These are phyloP conservation scores for Hyaloscypha variabilis DNA, from an alignment of 495 filamentous ascomycete species.

Conservation along the genomic window DNA sequence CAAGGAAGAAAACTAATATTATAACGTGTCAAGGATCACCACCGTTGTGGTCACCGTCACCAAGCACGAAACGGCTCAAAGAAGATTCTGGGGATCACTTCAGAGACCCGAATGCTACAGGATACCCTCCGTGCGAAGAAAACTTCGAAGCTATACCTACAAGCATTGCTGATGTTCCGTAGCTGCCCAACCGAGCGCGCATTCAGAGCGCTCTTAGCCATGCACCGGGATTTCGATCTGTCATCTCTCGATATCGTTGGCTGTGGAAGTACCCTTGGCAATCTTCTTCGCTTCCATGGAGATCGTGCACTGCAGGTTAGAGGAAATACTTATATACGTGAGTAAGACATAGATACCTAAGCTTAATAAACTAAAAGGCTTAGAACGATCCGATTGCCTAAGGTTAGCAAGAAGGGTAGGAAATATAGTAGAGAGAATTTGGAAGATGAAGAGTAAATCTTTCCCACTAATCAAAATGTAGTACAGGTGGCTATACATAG, in stretches of 20 bases:
- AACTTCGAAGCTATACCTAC: slow-evolving; percentile 7
- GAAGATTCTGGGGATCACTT: not conserved
- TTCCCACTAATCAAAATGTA: no score
- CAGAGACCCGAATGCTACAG: not conserved
- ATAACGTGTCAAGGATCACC: not conserved
- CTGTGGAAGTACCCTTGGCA: slow-evolving; percentile 8
- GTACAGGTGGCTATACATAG: no score
- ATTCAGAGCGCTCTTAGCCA: slow-evolving; percentile 8
- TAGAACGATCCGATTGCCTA: no score
- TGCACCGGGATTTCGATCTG: not conserved
- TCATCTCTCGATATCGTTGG: slow-evolving; percentile 6
- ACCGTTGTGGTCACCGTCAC: not conserved
- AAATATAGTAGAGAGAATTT: no score
- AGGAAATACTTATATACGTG: no score
- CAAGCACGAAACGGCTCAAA: not conserved
- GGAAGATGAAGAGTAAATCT: no score
- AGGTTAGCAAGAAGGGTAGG: no score
- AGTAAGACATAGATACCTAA: no score
- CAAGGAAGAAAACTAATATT: not conserved
- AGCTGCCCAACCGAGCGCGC: slow-evolving; percentile 3
- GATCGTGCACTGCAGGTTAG: no score
- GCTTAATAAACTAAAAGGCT: no score
- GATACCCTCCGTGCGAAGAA: not conserved
- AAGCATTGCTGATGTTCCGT: slow-evolving; percentile 3
- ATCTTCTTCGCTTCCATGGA: slow-evolving; percentile 5